phyloP scores from a whole-genome alignment of 148 eudicot species.

The Camellia sinensis region DNA sequence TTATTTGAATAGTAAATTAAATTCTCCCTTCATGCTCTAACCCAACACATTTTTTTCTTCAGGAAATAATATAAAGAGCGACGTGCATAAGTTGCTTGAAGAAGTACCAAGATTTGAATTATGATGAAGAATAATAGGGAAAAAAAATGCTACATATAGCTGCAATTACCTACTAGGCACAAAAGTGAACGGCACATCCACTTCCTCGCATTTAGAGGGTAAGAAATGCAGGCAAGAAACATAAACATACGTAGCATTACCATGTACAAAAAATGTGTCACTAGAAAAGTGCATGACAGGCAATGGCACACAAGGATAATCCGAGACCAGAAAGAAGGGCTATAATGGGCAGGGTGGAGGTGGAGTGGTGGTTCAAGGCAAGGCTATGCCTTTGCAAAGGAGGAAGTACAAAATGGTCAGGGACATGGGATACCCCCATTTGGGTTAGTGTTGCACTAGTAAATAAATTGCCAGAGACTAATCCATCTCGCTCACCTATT shows the following conservation, averaged over 20 bases:
- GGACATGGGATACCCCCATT: slow-evolving; percentile 26
- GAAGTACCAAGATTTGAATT: not conserved
- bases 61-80: not conserved
- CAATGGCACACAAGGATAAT: not conserved
- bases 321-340: slow-evolving; percentile 28
- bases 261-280: too few relatives aligned
- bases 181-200: too few relatives aligned
- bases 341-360: slow-evolving; percentile 27
- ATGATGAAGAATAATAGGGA: not conserved
- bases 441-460: slow-evolving; percentile 37
- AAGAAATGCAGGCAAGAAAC: too few relatives aligned
- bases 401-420: slow-evolving; percentile 31
- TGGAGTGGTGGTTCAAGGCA: not conserved
- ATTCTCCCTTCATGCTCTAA: not conserved
- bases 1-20: not conserved
- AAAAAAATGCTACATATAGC: not conserved
- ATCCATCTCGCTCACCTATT: slow-evolving; percentile 14
- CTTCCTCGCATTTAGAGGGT: too few relatives aligned
- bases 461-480: slow-evolving; percentile 18
- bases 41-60: too few relatives aligned
- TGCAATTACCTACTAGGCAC: not conserved
- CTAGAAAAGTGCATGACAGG: not conserved
- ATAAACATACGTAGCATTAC: too few relatives aligned
- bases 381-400: slow-evolving; percentile 20
- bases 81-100: too few relatives aligned